Base-by-base conservation (phyloP, 2,329 filamentous ascomycete species). In the Taxawa tesnikishii region DNA sequence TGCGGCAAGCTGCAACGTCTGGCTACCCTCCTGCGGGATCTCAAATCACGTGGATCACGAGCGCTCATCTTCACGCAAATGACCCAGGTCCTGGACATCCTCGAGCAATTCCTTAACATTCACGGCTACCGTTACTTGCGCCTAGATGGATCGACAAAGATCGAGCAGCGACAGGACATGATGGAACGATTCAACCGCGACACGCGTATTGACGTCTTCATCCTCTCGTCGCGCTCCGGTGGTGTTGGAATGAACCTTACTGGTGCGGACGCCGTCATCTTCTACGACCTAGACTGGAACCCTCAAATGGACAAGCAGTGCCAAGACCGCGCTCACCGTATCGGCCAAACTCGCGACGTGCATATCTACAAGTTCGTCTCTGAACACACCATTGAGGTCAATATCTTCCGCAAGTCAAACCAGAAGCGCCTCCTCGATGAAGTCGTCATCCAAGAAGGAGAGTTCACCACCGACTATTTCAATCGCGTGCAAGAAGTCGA, bases 261-360 rank as follows among this genome's bases (percentile, higher is more conserved):
- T 0, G 90, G 90, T 29, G 90, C 90, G 4, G 90, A 96, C 54
- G 94, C 87, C 0, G 90, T 98, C 47, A 94, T 98, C 43, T 98
- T 98, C 57, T 98, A 96, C 58, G 90, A 98, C 50, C 77, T 96
- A 38, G 90, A 98, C 54, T 98, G 92, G 92, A 98, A 98, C 48
- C 90, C 90, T 0, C 90, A 92, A 31, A 98, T 98, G 90, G 90
- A 98, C 63, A 94, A 94, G 57, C 90, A 98, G 57, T 98, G 90
- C 49, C 92, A 98, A 59, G 92, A 98, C 54, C 75, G 90, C 47
- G 92, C 84, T 48, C 90, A 98, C 60, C 83, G 90, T 43, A 98
- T 98, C 44, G 90, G 90, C 2, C 90, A 98, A 56, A 96, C 90
- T 1, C 79, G 90, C 17, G 90, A 98, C 53, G 90, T 98, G 18